Evolutionary conservation across 371 early-diverging fungal genomes (phyloP), one percentile per base, ranked within the genome.

Genomic region (Sporodiniella umbellata): DNA sequence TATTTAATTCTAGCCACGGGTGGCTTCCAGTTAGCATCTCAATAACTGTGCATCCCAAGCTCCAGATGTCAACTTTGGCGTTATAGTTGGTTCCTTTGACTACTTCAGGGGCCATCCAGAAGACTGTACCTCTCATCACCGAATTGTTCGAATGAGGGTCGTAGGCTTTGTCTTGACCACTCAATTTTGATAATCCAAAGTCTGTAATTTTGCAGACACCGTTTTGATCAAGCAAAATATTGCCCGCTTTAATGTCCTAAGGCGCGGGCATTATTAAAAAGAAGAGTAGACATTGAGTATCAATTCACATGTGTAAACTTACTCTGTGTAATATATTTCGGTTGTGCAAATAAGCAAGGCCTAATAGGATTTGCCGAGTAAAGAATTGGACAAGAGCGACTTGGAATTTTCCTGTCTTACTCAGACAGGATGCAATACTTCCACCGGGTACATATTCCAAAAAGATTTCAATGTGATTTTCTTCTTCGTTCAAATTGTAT

Each of bases 401-500:
- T 30, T 89, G 88, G 64, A 95, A 94, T 40, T 80, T 79, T 4
- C 97, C 97, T 62, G 81, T 88, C 49, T 80, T 83, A 12, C 83
- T 80, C 31, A 95, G 68, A 47, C 90, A 72, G 21, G 91, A 86
- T 0, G 92, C 83, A 35, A 99, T 88, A 33, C 95, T 93, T 3
- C 98, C 98, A 52, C 99, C 99, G 25, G 97, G 89, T 14, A 98
- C 94, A 68, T 99, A 99, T 70, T 99, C 98, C 43, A 99, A 66
- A 53, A 99, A 96, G 54, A 99, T 95, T 62, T 92, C 88, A 47
- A 96, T 75, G 42, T 80, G 75, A 3, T 78, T 75, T 42, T 88
- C 91, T 30, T 88, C 61, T 48, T 72, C 49, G 54, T 71, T 67
- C 1, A 65, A 55, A 64, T 80, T 61, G 38, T 69, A 72, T 48